Conservation (phyloP, 2,329 filamentous ascomycete species). For the Phyllosticta citrichinensis region DNA sequence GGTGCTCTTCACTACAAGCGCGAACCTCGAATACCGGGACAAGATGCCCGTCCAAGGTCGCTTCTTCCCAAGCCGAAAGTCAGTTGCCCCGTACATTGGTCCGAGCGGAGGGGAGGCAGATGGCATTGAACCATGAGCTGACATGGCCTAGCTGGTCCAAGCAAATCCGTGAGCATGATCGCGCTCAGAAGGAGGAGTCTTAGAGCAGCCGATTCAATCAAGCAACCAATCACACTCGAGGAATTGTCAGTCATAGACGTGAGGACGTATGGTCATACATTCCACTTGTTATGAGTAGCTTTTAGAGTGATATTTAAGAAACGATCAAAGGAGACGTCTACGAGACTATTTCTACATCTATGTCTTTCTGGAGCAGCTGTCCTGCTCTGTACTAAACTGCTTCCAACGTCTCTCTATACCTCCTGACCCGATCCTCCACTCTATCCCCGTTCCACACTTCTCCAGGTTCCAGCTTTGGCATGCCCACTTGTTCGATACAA, state of each 20-base stretch:
- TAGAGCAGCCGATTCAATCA: slow-evolving; percentile 1
- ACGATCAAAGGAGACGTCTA: background rate
- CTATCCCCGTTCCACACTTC: slow-evolving; percentile 41
- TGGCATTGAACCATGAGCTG: background rate
- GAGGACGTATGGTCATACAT: background rate
- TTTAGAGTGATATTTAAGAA: background rate
- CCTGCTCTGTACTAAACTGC: background rate
- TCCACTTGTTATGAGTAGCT: no score
- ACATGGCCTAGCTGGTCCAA: slow-evolving; percentile 54
- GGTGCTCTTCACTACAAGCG: slow-evolving; percentile 61
- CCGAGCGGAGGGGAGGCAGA: slow-evolving; percentile 3
- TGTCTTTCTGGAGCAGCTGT: background rate
- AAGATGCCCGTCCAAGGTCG: slow-evolving; percentile 66
- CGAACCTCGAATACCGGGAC: slow-evolving; percentile 61
- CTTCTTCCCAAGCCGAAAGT: slow-evolving; percentile 82
- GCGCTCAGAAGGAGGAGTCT: slow-evolving; percentile 30
- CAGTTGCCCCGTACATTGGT: slow-evolving; percentile 25
- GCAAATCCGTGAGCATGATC: slow-evolving; percentile 61
- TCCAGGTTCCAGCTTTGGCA: slow-evolving; percentile 48
- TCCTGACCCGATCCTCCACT: slow-evolving; percentile 32
- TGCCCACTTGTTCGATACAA: slow-evolving; percentile 87
- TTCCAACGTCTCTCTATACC: slow-evolving; percentile 31
- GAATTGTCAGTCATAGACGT: background rate
- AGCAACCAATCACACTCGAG: background rate
- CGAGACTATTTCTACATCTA: background rate